phyloP scores from a whole-genome alignment of 2,329 filamentous ascomycete species.

The Dendryphion nanum region DNA sequence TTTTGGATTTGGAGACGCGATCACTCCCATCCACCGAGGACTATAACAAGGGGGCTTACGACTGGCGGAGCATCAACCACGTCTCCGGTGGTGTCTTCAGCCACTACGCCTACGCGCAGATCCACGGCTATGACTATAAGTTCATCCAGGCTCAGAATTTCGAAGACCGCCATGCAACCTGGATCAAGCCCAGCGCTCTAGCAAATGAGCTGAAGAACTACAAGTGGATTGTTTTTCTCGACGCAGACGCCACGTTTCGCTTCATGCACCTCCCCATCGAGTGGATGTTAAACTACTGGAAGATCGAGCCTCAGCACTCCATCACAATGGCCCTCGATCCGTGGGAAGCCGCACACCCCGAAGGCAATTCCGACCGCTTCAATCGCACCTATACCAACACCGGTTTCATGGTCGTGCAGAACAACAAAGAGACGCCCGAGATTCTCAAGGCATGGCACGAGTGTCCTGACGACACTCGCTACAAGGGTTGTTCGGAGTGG shows the following conservation, averaged over 20 bases:
- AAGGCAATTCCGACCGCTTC: slow-evolving; percentile 43
- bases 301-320: slow-evolving; percentile 42
- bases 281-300: slow-evolving; percentile 53
- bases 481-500: slow-evolving; percentile 38
- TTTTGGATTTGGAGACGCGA: slow-evolving; percentile 38
- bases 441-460: slow-evolving; percentile 52
- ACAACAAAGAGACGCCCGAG: slow-evolving; percentile 48
- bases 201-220: slow-evolving; percentile 38
- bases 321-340: slow-evolving; percentile 50
- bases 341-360: slow-evolving; percentile 27
- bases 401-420: slow-evolving; percentile 55
- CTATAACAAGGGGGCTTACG: slow-evolving; percentile 30
- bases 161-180: slow-evolving; percentile 44
- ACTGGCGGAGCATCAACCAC: slow-evolving; percentile 38
- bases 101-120: slow-evolving; percentile 41
- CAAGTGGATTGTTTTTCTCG: slow-evolving; percentile 50
- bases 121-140: slow-evolving; percentile 53
- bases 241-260: slow-evolving; percentile 49
- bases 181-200: slow-evolving; percentile 46
- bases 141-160: slow-evolving; percentile 44
- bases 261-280: slow-evolving; percentile 49
- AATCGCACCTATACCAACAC: slow-evolving; percentile 50
- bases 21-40: slow-evolving; percentile 30
- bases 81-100: slow-evolving; percentile 38
- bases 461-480: slow-evolving; percentile 36